These are phyloP conservation scores for Spathaspora sp. DNA, from an alignment of 805 yeast genomes.

Conservation along the genomic window DNA sequence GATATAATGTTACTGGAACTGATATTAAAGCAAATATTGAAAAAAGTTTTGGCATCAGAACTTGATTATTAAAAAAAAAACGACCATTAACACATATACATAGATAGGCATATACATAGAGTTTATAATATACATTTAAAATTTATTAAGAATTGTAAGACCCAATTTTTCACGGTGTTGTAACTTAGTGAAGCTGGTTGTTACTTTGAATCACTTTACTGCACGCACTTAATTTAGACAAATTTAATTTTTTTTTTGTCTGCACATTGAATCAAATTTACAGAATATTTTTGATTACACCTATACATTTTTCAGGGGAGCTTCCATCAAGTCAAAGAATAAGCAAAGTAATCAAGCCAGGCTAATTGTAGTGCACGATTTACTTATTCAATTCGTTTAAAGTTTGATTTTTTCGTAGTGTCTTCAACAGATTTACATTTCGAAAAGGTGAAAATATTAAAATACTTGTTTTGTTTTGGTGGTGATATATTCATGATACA, in stretches of 20 bases:
- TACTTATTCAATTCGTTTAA: neutral
- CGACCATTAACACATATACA: neutral
- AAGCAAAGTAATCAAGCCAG: neutral
- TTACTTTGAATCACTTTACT: neutral
- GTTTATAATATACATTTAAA: neutral
- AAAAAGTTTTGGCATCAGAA: neutral
- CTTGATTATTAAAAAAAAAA: neutral
- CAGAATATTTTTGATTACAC: too few relatives aligned
- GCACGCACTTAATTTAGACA: neutral
- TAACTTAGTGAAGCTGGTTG: neutral
- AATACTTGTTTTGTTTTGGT: neutral
- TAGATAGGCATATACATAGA: neutral
- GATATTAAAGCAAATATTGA: neutral
- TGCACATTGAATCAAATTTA: neutral
- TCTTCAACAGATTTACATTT: neutral
- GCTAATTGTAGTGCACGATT: neutral
- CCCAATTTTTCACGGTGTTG: too few relatives aligned
- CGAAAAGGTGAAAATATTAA: neutral
- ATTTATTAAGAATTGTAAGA: neutral
- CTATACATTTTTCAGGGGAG: neutral
- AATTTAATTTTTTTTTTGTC: neutral
- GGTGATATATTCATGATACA: neutral
- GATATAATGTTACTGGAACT: constrained; percentile 1
- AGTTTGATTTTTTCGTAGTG: neutral
- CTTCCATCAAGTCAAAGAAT: neutral